These are phyloP conservation scores for Taiozyma sp. DNA, from an alignment of 1,139 yeast genomes.

Conservation along the genomic window DNA sequence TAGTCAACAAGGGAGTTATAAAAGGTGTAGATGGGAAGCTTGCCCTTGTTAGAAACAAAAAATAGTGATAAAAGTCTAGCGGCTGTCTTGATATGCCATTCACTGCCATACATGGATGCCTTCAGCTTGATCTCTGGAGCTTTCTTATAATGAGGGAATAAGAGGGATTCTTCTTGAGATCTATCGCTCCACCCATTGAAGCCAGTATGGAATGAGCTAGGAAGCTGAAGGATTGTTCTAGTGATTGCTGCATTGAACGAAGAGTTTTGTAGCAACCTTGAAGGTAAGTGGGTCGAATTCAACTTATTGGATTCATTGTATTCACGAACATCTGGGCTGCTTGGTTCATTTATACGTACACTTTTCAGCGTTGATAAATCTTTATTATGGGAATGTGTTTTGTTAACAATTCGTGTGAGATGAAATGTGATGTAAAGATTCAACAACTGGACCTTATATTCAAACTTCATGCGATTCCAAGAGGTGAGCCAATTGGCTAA, in stretches of 20 bases:
- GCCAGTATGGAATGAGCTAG: slow-evolving; percentile 14
- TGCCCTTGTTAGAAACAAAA: slow-evolving; percentile 45
- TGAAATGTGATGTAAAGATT: slow-evolving; percentile 67
- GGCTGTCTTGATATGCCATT: slow-evolving; percentile 77
- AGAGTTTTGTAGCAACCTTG: slow-evolving; percentile 1
- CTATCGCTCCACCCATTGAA: slow-evolving; percentile 17
- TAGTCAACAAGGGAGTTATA: slow-evolving; percentile 83
- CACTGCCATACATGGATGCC: slow-evolving; percentile 63
- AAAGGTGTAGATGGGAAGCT: slow-evolving; percentile 49
- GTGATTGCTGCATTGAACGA: neutral
- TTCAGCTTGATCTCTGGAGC: slow-evolving; percentile 42
- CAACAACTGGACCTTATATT: slow-evolving; percentile 45
- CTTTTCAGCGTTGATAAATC: neutral
- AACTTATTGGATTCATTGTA: slow-evolving; percentile 17
- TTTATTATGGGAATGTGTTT: slow-evolving; percentile 4
- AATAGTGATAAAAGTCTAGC: slow-evolving; percentile 53
- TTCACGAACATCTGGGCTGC: slow-evolving; percentile 12
- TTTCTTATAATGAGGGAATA: neutral
- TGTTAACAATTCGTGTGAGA: slow-evolving; percentile 35
- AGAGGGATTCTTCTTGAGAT: slow-evolving; percentile 2
- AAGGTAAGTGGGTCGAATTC: slow-evolving; percentile 8
- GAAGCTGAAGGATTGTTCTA: slow-evolving; percentile 6
- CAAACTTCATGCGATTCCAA: slow-evolving; percentile 36
- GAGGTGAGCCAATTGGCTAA: slow-evolving; percentile 58
- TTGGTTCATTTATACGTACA: neutral